Base-by-base conservation (phyloP, 2,329 filamentous ascomycete genomes). In the Graphilbum ipis-grandicollis region DNA sequence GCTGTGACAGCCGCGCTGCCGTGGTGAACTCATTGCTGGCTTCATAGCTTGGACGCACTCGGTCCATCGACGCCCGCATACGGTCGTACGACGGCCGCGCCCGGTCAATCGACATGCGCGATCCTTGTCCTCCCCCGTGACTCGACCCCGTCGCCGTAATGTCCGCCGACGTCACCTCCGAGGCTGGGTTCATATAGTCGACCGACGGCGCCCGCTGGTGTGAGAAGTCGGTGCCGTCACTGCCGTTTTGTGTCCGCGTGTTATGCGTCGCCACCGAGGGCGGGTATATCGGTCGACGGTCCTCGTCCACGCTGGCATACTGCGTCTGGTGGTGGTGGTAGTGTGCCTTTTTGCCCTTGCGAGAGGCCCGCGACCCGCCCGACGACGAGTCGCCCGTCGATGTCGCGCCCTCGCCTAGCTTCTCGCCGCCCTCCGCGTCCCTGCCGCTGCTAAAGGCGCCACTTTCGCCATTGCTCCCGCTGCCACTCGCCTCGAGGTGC, bases 211-310 rank as follows among this genome's bases (percentile, higher is more conserved):
- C 37, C 30, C 39, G 42, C 13, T 34, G 31, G 38, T 44, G 36
- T 36, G 37, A 41, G 55, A 85, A 92, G 48, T 92, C 86, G 35
- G 90, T 94, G 42, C 84, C 88, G 56, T 93, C 86, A 58, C 86
- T 94, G 42, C 85, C 84, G 48, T 88, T 92, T 52, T 93, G 83
- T 49, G 82, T 90, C 35, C 78, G 77, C 45, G 85, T 64, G 44
- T 75, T 88, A 52, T 90, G 79, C 23, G 80, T 88, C 34, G 83
- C 79, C 48, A 88, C 75, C 37, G 86, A 93, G 13, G 88, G 85
- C 35, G 88, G 83, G 57, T 96, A 96, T 49, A 96, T 93, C 23
- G 86, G 86, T 46, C 85, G 74, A 54, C 82, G 70, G 51, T 94
- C 88, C 57, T 96, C 86, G 51, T 90, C 79, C 41, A 84, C 67